Conservation (phyloP, 2,329 filamentous ascomycete genomes). For the Botrytis medusae region DNA sequence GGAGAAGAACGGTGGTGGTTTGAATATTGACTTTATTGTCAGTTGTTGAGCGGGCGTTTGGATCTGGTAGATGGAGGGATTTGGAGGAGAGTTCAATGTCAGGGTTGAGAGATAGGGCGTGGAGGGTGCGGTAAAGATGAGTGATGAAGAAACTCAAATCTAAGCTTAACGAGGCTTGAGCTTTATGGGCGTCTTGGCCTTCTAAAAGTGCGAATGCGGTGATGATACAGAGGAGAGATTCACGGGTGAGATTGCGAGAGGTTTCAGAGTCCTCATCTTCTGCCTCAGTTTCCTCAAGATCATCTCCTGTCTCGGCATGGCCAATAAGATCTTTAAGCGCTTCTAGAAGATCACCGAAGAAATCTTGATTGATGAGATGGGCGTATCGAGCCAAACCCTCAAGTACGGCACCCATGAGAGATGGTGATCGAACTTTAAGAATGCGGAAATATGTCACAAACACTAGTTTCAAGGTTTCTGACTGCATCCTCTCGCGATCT, state of each 20-base stretch:
- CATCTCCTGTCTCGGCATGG: conserved; percentile 62
- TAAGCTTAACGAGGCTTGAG: conserved; percentile 76
- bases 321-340: conserved; percentile 89
- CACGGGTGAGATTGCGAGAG: conserved; percentile 74
- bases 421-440: conserved; percentile 75
- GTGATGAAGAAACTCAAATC: conserved; percentile 95
- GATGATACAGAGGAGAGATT: conserved; percentile 89
- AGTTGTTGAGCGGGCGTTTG: conserved; percentile 50
- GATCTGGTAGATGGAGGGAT: conserved; percentile 69
- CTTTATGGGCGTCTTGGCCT: conserved; percentile 87
- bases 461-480: conserved; percentile 92
- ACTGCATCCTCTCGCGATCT: conserved; percentile 89
- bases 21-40: conserved; percentile 85
- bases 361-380: conserved; percentile 97
- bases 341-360: conserved; percentile 95
- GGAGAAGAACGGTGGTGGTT: conserved; percentile 87
- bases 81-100: conserved; percentile 82
- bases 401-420: conserved; percentile 94
- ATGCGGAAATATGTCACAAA: conserved; percentile 96
- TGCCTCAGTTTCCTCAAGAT: conserved; percentile 45
- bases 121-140: conserved; percentile 84
- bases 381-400: conserved; percentile 93
- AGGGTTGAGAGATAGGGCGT: conserved; percentile 74
- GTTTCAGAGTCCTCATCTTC: conserved; percentile 52
- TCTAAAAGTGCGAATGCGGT: conserved; percentile 96